These are phyloP conservation scores for Hexamita inflata DNA, from an alignment of 208 protist species.

Conservation along the genomic window DNA sequence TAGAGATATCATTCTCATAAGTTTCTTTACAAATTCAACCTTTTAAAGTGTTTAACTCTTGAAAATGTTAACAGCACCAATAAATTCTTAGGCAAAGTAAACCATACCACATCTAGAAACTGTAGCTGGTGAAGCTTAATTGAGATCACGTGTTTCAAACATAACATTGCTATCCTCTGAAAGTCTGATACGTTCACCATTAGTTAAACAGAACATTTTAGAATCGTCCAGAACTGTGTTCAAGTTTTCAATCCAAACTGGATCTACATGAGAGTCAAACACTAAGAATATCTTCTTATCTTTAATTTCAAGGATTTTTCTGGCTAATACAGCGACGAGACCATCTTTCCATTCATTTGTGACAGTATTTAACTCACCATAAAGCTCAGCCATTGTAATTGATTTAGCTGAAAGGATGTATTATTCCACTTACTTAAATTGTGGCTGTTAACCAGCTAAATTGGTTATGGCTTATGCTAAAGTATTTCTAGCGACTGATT, in stretches of 20 bases:
- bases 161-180: conserved; percentile 77
- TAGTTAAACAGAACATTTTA: conserved; percentile 90
- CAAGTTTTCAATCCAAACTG: conserved; percentile 94
- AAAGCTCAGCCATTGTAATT: conserved; percentile 79
- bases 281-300: conserved; percentile 70
- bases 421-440: conserved; percentile 1
- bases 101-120: conserved; percentile 92
- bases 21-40: background rate
- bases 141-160: conserved; percentile 83
- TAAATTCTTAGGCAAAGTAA: conserved; percentile 66
- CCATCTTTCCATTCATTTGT: conserved; percentile 85
- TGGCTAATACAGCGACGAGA: conserved; percentile 73
- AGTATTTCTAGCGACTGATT: conserved; percentile 78
- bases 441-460: background rate
- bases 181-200: conserved; percentile 83
- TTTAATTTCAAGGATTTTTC: conserved; percentile 48
- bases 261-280: conserved; percentile 91
- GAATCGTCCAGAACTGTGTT: conserved; percentile 97
- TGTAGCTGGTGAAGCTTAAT: conserved; percentile 85
- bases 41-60: background rate
- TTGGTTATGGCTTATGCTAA: conserved; percentile 69
- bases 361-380: conserved; percentile 76
- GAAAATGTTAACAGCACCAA: conserved; percentile 20
- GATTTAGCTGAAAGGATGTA: conserved; percentile 66
- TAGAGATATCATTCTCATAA: background rate